These are phyloP conservation scores for Nakazawaea siamensis DNA, from an alignment of 805 yeast species.

Conservation along the genomic window DNA sequence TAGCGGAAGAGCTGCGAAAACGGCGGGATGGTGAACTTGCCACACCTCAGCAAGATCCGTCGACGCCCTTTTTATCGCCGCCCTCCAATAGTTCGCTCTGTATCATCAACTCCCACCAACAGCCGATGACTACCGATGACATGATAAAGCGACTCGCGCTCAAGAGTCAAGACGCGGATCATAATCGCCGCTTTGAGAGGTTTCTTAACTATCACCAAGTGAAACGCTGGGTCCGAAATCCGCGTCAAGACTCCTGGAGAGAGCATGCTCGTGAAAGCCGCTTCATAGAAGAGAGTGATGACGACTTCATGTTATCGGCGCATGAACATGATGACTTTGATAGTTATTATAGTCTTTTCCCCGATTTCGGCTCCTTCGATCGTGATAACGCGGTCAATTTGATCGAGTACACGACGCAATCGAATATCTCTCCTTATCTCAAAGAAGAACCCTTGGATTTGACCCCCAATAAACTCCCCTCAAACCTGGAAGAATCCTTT, in stretches of 20 bases:
- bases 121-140: constrained; percentile 7
- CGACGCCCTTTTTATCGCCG: constrained; percentile 45
- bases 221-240: constrained; percentile 2
- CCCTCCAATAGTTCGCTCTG: constrained; percentile 49
- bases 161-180: constrained; percentile 18
- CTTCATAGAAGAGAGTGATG: no score
- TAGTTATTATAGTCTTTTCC: no score
- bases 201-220: constrained; percentile 17
- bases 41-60: constrained; percentile 43
- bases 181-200: constrained; percentile 19
- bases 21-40: constrained; percentile 28
- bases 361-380: no score
- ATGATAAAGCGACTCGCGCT: constrained; percentile 6
- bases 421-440: no score
- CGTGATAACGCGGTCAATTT: no score
- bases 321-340: no score
- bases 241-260: background rate
- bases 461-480: no score
- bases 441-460: no score
- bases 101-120: constrained; percentile 24
- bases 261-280: no score
- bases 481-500: no score
- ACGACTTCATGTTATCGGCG: no score
- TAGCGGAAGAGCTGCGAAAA: constrained; percentile 17
- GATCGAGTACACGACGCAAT: no score